A percentile compares a stretch with the other conserved stretches of the same genome.
Conservation (phyloP, 495 filamentous ascomycete genomes). For the Echria macrotheca region DNA sequence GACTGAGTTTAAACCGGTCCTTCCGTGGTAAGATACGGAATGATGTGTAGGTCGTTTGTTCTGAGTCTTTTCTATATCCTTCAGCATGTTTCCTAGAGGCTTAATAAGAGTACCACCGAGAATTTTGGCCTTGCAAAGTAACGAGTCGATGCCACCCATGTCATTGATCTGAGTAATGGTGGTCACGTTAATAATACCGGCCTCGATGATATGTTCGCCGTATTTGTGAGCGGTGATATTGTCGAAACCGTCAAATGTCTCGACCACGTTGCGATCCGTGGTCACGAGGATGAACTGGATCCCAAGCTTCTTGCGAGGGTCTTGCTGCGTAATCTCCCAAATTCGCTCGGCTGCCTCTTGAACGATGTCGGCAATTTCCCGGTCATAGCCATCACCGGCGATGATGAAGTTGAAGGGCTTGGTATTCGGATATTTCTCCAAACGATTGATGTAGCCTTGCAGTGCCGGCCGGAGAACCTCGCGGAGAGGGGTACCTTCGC, state of each 20-base stretch:
- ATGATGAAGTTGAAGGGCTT: background rate
- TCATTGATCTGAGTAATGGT: background rate
- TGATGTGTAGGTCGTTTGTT: background rate
- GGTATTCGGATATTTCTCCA: background rate
- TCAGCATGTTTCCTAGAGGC: background rate
- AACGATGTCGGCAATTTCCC: background rate
- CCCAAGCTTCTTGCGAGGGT: background rate
- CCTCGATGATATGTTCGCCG: background rate
- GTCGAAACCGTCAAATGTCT: background rate
- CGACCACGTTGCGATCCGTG: background rate
- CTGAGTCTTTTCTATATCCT: conserved; percentile 3
- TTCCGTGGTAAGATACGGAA: background rate
- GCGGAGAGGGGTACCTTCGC: background rate
- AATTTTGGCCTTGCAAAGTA: background rate
- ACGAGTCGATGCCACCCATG: background rate
- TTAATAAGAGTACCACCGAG: background rate
- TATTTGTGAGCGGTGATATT: background rate
- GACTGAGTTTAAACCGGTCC: too few relatives aligned
- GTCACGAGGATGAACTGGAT: background rate
- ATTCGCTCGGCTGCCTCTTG: background rate
- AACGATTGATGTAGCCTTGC: background rate
- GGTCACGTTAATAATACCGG: background rate
- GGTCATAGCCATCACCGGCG: background rate
- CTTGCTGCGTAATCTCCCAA: background rate
- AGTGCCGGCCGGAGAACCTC: background rate